phyloP scores from a whole-genome alignment of 495 filamentous ascomycete species.

The Daldinia grandis region DNA sequence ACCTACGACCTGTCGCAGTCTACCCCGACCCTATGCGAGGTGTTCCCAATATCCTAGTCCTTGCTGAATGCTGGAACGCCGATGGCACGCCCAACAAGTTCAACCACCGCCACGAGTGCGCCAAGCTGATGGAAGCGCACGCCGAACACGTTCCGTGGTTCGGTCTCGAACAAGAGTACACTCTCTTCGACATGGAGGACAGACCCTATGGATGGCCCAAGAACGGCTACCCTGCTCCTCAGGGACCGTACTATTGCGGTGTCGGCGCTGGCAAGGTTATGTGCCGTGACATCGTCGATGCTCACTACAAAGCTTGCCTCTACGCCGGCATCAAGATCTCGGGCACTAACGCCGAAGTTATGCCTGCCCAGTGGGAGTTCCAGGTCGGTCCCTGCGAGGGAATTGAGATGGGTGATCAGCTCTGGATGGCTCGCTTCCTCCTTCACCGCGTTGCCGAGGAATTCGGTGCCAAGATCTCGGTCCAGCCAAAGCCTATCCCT shows the following conservation, averaged over 20 bases:
- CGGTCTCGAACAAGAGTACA: slow-evolving; percentile 97
- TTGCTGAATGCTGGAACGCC: slow-evolving; percentile 93
- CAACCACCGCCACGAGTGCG: slow-evolving; percentile 93
- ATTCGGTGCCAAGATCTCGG: slow-evolving; percentile 94
- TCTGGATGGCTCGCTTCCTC: slow-evolving; percentile 97
- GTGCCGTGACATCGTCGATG: slow-evolving; percentile 97
- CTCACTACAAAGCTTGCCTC: slow-evolving; percentile 97
- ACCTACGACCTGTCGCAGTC: slow-evolving; percentile 88
- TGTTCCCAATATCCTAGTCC: slow-evolving; percentile 85
- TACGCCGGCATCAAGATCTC: slow-evolving; percentile 93
- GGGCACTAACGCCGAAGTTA: slow-evolving; percentile 98
- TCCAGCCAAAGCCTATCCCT: slow-evolving; percentile 97
- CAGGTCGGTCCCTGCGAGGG: slow-evolving; percentile 95
- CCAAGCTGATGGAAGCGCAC: slow-evolving; percentile 88
- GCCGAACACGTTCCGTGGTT: slow-evolving; percentile 91
- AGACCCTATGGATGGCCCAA: slow-evolving; percentile 96
- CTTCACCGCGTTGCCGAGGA: slow-evolving; percentile 97
- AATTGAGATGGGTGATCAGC: slow-evolving; percentile 94
- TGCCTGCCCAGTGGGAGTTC: slow-evolving; percentile 99
- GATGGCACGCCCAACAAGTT: slow-evolving; percentile 98
- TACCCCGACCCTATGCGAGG: slow-evolving; percentile 94
- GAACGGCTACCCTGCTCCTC: slow-evolving; percentile 92
- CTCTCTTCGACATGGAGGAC: slow-evolving; percentile 84
- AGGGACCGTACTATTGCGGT: slow-evolving; percentile 99
- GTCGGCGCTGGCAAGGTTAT: slow-evolving; percentile 97